Evolutionary conservation across 192 early-diverging fungal genomes (phyloP).

Genomic region (Funneliformis mosseae): DNA sequence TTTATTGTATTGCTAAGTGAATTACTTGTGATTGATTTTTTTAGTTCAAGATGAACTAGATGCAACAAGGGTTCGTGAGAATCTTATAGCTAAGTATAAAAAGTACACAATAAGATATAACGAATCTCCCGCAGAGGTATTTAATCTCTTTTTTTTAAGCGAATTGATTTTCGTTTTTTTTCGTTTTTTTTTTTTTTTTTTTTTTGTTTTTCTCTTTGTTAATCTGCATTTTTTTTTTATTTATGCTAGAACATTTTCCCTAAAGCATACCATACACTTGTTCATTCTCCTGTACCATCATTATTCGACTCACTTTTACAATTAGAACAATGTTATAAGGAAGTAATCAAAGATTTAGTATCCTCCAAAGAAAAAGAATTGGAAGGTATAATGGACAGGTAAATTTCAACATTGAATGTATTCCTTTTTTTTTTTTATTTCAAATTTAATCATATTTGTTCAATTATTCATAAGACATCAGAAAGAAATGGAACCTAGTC

Average conservation of each 20-base stretch:
- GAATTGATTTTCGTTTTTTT: too few relatives aligned
- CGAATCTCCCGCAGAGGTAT: conserved; percentile 25
- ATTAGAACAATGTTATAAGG: conserved; percentile 55
- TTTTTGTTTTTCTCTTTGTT: not conserved
- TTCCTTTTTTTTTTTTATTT: not conserved
- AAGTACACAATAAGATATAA: conserved; percentile 20
- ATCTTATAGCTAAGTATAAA: conserved; percentile 23
- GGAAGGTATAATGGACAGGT: conserved; percentile 40
- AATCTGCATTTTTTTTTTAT: not conserved
- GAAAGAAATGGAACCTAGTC: not conserved
- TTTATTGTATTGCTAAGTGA: not conserved
- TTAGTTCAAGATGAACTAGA: not conserved
- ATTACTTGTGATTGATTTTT: not conserved
- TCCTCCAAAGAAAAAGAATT: conserved; percentile 42
- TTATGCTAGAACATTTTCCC: conserved; percentile 54
- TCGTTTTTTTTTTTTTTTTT: too few relatives aligned
- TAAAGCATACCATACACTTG: conserved; percentile 59
- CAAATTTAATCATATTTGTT: not conserved
- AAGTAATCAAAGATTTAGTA: conserved; percentile 48
- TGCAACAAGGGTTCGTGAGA: conserved; percentile 11
- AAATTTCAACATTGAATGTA: not conserved
- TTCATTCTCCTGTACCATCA: conserved; percentile 58
- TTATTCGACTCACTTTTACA: conserved; percentile 59
- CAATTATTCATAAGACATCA: not conserved
- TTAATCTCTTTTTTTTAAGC: not conserved